Base-by-base conservation (phyloP, 768 basidiomycete genomes). In the Russula vinacea region DNA sequence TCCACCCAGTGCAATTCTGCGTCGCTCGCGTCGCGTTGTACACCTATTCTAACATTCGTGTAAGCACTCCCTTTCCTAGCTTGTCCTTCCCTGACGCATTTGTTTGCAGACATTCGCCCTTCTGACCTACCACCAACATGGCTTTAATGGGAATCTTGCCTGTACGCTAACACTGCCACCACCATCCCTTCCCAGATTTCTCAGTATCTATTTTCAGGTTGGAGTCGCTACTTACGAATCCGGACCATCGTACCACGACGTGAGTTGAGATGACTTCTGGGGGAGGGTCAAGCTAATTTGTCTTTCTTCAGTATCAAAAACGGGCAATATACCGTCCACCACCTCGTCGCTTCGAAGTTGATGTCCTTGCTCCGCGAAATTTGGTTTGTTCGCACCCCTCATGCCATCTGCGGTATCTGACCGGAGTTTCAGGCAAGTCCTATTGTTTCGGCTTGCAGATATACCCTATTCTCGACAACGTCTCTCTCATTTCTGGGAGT, bases 381-480 rank as follows among this genome's bases (percentile, higher is more conserved):
- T 70, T 17, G 67, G 69, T 68, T 52, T 33, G 69, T 60, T 54
- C n/a, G 47, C 51, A 29, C 42, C 39, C 14, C 50, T 56, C 7
- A 3, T 14, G 29, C 37, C 29, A 14, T 6, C 39, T n/a, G 14
- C 52, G 13, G 17, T 29, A 32, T 44, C 60, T 56, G 13, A 68
- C 7, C 19, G 16, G 29, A 8, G 47, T 60, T 22, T 24, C 40
- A 74, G 72, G 72, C 33, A 56, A 42, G 10, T 47, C 57, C 32
- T 64, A 55, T 49, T 39, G 56, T 62, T 73, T 70, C 57, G 74
- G 74, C 9, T 57, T 75, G 56, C 65, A 67, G 19, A 62, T 74
- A 51, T 56, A 33, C 24, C 72, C 73, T 40, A 35, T 73, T 40
- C 29, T 16, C 19, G 39, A 39, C 14, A 61, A 64, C 26, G 33